A percentile compares a stretch with the other conserved stretches of the same genome.
Conservation (phyloP, 306 rosid species). For the Corylus heterophylla region DNA sequence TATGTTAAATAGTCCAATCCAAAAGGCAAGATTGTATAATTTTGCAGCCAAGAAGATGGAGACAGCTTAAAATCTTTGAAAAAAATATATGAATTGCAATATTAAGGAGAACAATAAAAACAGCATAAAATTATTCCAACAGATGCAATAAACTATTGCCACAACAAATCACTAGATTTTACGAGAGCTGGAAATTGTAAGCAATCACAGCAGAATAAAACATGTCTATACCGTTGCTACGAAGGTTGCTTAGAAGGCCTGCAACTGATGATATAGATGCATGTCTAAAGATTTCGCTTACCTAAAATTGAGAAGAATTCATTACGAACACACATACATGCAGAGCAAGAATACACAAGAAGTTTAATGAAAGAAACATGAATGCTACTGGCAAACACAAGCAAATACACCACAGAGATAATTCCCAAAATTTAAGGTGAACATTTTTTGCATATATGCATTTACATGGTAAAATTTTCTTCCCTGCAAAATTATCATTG, state of each 20-base stretch:
- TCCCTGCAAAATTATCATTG: neutral
- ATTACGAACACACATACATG: conserved; percentile 21
- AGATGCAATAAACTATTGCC: neutral
- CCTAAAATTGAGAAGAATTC: conserved; percentile 44
- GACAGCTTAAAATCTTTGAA: neutral
- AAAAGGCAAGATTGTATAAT: neutral
- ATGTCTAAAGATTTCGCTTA: conserved; percentile 72
- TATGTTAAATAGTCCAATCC: neutral
- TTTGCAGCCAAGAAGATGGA: neutral
- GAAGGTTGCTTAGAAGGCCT: conserved; percentile 71
- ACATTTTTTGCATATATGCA: neutral
- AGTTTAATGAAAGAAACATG: neutral
- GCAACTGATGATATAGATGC: conserved; percentile 68
- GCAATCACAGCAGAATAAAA: conserved; percentile 15
- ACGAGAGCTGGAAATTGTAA: neutral
- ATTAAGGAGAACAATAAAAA: neutral
- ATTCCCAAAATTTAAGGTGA: neutral
- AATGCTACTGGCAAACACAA: neutral
- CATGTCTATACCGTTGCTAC: conserved; percentile 63
- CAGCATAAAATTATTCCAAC: conserved; percentile 1
- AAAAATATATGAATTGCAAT: neutral
- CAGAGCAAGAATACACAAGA: conserved; percentile 8
- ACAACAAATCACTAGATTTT: neutral
- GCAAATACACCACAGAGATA: neutral
- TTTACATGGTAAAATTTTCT: neutral